Base-by-base conservation (phyloP, 768 basidiomycete species). In the Boletus sensibilis region DNA sequence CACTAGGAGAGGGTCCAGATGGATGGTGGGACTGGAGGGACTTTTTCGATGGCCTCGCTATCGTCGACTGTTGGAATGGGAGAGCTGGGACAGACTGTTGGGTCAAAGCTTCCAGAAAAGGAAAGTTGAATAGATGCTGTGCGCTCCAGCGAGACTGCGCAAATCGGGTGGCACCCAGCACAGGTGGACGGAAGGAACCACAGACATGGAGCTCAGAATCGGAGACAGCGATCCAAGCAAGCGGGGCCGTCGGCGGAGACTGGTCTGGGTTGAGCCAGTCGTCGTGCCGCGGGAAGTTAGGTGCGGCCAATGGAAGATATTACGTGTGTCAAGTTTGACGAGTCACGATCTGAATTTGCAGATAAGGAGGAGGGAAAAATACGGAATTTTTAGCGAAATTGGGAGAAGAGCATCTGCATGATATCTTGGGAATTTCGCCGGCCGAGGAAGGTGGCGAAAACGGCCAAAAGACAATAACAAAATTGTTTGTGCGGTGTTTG, bases 381-480 rank as follows among this genome's bases (percentile, higher is more conserved):
- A 65, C 58, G 67, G 62, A 62, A 71, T 66, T 68, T 54, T 71
- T 71, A 70, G 59, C 60, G 66, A 62, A 61, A 59, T 65, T 50
- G 50, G 55, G 45, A 53, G 52, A 50, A 62, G 59, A 64, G n/a
- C 59, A 62, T 55, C 52, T 56, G 55, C 47, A 53, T 46, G 47
- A 54, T 59, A 55, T 57, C 58, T 65, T 64, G 72, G 74, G 78
- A 71, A 73, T 54, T 50, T 68, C 61, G 59, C 76, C 73, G 69
- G 67, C 69, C 64, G 71, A 65, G 51, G 54, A 65, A 71, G 55
- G 37, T 46, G 41, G 54, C 69, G 13, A 59, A 69, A 59, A 54
- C 20, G 71, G 69, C 50, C 50, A 65, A 68, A 74, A 74, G 73
- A 82, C 79, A 81, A 82, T 81, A 82, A 71, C 69, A 65, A 64